Evolutionary conservation across 495 filamentous ascomycete species (phyloP), one percentile per base, ranked within the genome.

Genomic region (Aspergillus carlsbadensis): DNA sequence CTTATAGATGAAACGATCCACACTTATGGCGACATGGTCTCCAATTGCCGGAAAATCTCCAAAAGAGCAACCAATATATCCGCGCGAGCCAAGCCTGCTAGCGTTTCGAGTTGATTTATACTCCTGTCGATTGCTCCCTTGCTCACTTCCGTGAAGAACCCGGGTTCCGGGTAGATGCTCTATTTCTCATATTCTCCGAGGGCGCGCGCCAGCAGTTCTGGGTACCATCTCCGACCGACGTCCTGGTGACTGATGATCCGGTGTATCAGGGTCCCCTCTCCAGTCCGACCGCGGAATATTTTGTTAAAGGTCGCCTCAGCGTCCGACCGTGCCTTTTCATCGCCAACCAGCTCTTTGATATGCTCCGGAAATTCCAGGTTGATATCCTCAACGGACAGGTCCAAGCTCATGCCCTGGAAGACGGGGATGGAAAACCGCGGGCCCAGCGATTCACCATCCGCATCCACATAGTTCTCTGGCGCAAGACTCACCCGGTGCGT

Each of bases 331-430:
- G 69, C 75, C 56, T 74, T 71, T 2, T 67, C 70, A 52, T 76
- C 71, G 37, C 67, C 59, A 2, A 73, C 65, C 24, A 76, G 35
- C 6, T 72, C 78, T 51, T 76, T 74, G 14, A 96, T 81, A 29
- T 79, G 77, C 26, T 80, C 80, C 1, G 93, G 89, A 8, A 97
- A 85, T 13, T 82, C 76, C 57, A 95, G 75, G 14, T 79, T 77
- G 10, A 88, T 81, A 26, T 83, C 80, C 57, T 94, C 90, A 62
- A 92, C 93, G 20, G 80, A 83, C 0, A 91, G 81, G 67, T 95
- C 90, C 45, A 89, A 83, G 56, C 87, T 84, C 57, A 98, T 89
- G 11, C 91, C 93, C 67, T 96, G 91, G 68, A 98, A 98, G 67
- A 97, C 93, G 0, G 93, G 93, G 51, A 96, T 88, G 13, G 83